phyloP scores from a whole-genome alignment of 331 rosid species.

The Quercus tomentella region DNA sequence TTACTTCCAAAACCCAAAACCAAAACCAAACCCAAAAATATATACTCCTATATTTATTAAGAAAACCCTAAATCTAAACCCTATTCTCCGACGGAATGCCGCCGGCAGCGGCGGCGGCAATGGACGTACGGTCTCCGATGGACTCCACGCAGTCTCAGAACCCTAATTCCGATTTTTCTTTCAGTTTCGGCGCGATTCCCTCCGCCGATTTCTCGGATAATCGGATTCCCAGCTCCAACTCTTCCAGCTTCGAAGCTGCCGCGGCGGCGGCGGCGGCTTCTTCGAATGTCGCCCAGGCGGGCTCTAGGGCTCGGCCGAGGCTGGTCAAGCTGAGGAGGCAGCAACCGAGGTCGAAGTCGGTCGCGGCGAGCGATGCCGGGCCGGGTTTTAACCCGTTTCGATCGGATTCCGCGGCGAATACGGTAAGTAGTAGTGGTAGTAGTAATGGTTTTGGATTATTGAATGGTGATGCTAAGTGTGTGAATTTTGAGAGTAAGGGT shows the following conservation, averaged over 20 bases:
- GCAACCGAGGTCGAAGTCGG: slow-evolving; percentile 42
- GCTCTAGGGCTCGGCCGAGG: slow-evolving; percentile 50
- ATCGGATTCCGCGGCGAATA: background rate
- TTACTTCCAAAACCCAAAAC: no score
- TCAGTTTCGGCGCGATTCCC: slow-evolving; percentile 20
- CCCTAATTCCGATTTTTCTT: slow-evolving; percentile 16
- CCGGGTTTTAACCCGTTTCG: slow-evolving; percentile 46
- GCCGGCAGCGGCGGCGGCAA: slow-evolving; percentile 34
- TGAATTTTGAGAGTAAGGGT: slow-evolving; percentile 13
- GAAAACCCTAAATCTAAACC: background rate
- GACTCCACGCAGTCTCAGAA: background rate
- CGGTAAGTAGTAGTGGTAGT: slow-evolving; percentile 7
- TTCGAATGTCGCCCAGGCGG: background rate
- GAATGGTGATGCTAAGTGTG: slow-evolving; percentile 13
- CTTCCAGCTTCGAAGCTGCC: slow-evolving; percentile 17
- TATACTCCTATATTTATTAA: no score
- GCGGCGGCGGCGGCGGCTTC: slow-evolving; percentile 8
- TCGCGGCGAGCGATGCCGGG: slow-evolving; percentile 17
- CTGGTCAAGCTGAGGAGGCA: slow-evolving; percentile 63
- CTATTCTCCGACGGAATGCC: slow-evolving; percentile 11
- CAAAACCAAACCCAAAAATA: no score
- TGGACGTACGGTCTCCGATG: slow-evolving; percentile 24
- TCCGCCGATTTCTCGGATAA: slow-evolving; percentile 14
- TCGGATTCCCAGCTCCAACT: slow-evolving; percentile 16
- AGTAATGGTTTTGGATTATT: slow-evolving; percentile 13